Evolutionary conservation across 1,284 basidiomycete genomes (phyloP).

Genomic region (Phenoliferia sp.): DNA sequence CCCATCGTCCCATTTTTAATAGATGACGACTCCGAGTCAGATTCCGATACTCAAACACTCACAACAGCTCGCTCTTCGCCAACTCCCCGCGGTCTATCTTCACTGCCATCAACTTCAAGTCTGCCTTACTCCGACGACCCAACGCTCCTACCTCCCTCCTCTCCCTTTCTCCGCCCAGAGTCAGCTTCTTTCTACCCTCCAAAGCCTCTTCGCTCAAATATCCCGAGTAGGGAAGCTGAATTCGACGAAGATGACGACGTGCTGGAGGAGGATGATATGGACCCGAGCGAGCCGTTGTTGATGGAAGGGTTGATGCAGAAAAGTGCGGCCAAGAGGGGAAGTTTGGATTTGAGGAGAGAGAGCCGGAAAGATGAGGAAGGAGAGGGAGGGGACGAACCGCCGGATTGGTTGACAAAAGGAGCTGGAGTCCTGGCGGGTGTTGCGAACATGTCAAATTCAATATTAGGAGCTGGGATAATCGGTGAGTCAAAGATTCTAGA

Average conservation of each 20-base stretch:
- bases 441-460: conserved; percentile 76
- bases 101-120: neutral
- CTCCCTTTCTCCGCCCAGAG: neutral
- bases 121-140: neutral
- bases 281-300: conserved; percentile 16
- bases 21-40: neutral
- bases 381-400: conserved; percentile 45
- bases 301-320: conserved; percentile 27
- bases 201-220: conserved; percentile 29
- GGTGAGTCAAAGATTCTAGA: too few species aligned
- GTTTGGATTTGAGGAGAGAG: conserved; percentile 17
- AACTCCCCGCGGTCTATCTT: neutral
- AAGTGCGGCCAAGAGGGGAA: conserved; percentile 24
- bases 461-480: conserved; percentile 76
- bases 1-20: neutral
- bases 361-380: conserved; percentile 29
- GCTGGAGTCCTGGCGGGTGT: conserved; percentile 78
- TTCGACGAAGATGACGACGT: conserved; percentile 40
- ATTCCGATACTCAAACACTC: neutral
- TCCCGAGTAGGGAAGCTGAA: conserved; percentile 40
- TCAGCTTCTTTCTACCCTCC: conserved; percentile 16
- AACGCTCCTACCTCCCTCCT: neutral
- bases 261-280: conserved; percentile 31
- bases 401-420: conserved; percentile 50
- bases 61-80: neutral